Percentiles rank a stretch among this genome's conserved stretches.
Conservation (phyloP, 108 stramenopile genomes). For the Conticribra guillardii region DNA sequence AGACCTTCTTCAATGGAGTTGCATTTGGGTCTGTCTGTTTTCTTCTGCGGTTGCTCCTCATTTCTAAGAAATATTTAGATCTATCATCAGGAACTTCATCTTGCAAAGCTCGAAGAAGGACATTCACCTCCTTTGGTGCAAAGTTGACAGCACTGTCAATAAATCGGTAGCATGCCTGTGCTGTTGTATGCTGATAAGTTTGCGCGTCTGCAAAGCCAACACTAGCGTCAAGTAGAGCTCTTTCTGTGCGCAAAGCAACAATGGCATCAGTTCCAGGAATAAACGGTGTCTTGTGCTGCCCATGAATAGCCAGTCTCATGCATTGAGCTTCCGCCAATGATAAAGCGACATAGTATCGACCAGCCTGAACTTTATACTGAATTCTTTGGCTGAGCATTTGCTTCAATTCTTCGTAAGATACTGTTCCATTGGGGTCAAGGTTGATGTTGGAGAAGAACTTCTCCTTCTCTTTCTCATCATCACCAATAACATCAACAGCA, state of each 20-base stretch:
- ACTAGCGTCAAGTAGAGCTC: slow-evolving; percentile 82
- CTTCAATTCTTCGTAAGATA: slow-evolving; percentile 89
- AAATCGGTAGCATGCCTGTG: slow-evolving; percentile 94
- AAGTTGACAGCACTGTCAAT: slow-evolving; percentile 95
- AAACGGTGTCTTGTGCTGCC: slow-evolving; percentile 69
- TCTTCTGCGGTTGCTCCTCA: slow-evolving; percentile 92
- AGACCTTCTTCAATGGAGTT: slow-evolving; percentile 92
- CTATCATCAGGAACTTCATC: slow-evolving; percentile 85
- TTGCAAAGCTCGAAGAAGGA: slow-evolving; percentile 93
- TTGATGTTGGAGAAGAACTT: slow-evolving; percentile 77
- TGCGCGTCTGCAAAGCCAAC: slow-evolving; percentile 83
- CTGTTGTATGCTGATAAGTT: slow-evolving; percentile 88
- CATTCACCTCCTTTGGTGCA: slow-evolving; percentile 84
- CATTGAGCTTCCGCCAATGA: slow-evolving; percentile 96
- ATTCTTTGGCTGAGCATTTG: slow-evolving; percentile 85
- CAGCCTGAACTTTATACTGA: slow-evolving; percentile 90
- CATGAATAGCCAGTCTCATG: slow-evolving; percentile 93
- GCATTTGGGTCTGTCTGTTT: slow-evolving; percentile 92
- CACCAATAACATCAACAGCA: slow-evolving; percentile 92
- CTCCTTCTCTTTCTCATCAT: slow-evolving; percentile 80
- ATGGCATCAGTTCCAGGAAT: slow-evolving; percentile 82
- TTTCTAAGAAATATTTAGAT: slow-evolving; percentile 94
- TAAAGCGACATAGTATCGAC: slow-evolving; percentile 94
- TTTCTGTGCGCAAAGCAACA: slow-evolving; percentile 81
- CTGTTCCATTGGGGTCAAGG: slow-evolving; percentile 69